These are phyloP conservation scores for Macrophomina tecta DNA, from an alignment of 2,329 filamentous ascomycete genomes.

Conservation along the genomic window DNA sequence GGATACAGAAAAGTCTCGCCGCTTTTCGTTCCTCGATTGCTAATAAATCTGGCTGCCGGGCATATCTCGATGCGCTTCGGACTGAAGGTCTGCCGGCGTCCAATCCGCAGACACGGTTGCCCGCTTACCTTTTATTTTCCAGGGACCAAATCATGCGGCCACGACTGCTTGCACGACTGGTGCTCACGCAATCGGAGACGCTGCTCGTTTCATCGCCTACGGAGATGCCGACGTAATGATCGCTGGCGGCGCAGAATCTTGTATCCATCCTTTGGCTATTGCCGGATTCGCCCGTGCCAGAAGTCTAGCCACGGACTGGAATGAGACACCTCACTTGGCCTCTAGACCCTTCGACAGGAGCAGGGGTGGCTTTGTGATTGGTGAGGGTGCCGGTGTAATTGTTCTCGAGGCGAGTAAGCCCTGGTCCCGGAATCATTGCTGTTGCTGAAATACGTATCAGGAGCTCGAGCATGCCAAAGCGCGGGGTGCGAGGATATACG, in stretches of 20 bases:
- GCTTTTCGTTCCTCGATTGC: constrained; percentile 86
- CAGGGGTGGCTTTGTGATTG: constrained; percentile 86
- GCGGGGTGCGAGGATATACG: constrained; percentile 82
- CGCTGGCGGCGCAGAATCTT: constrained; percentile 93
- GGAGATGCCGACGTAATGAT: constrained; percentile 96
- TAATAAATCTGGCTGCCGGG: constrained; percentile 94
- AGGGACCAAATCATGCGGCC: constrained; percentile 86
- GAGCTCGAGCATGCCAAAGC: constrained; percentile 85
- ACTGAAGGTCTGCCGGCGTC: constrained; percentile 60
- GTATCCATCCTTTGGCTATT: constrained; percentile 91
- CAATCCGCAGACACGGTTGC: constrained; percentile 41
- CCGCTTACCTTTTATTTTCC: background rate
- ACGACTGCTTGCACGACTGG: constrained; percentile 97
- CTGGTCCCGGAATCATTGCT: background rate
- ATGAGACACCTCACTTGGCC: constrained; percentile 70
- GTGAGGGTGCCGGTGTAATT: constrained; percentile 87
- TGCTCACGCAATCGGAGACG: constrained; percentile 92
- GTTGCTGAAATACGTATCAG: constrained; percentile 41
- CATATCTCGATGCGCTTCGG: constrained; percentile 93
- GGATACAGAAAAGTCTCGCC: constrained; percentile 94
- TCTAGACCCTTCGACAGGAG: constrained; percentile 86
- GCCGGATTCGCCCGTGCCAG: constrained; percentile 89
- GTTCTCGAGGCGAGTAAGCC: constrained; percentile 70
- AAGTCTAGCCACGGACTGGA: constrained; percentile 82
- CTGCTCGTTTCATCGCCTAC: constrained; percentile 86